A percentile compares a stretch with the other conserved stretches of the same genome.
Evolutionary conservation across 2,329 filamentous ascomycete genomes (phyloP).

Genomic region (Endoconidiophora polonica): DNA sequence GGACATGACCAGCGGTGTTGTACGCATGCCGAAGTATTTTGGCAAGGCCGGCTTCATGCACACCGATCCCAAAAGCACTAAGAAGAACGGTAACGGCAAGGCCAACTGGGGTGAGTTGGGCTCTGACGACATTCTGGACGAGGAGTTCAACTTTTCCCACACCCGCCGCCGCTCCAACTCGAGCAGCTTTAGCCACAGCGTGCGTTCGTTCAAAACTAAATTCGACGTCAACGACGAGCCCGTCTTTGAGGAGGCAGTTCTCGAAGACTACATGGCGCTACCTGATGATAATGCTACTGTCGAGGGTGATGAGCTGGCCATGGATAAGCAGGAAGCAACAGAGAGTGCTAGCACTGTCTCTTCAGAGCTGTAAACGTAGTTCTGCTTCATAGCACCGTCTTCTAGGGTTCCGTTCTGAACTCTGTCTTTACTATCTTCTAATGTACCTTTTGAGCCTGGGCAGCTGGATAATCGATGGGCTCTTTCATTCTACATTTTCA

Average conservation of each 20-base stretch:
- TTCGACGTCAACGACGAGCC: conserved; percentile 89
- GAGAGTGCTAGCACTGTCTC: conserved; percentile 41
- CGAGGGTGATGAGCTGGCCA: conserved; percentile 32
- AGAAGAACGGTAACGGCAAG: conserved; percentile 88
- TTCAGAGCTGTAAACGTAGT: conserved; percentile 1
- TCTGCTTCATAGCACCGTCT: no score
- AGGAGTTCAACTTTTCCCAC: conserved; percentile 69
- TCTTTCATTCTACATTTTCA: no score
- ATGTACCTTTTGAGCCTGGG: no score
- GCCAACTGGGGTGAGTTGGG: conserved; percentile 84
- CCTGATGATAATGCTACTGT: conserved; percentile 26
- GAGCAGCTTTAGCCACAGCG: conserved; percentile 51
- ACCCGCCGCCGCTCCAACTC: conserved; percentile 86
- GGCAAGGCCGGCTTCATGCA: conserved; percentile 71
- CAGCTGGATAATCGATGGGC: no score
- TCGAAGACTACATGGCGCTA: conserved; percentile 35
- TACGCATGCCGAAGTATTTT: conserved; percentile 83
- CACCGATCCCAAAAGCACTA: conserved; percentile 65
- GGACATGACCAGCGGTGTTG: conserved; percentile 68
- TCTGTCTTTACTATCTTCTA: no score
- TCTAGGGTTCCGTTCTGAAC: no score
- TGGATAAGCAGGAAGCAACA: conserved; percentile 40
- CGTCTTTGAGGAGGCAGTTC: conserved; percentile 75
- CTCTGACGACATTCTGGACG: conserved; percentile 69
- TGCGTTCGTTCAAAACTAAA: conserved; percentile 84